Percentiles rank a stretch among this genome's conserved stretches.
phyloP scores from a whole-genome alignment of 176 grass and related monocot genomes.

The maize (Zea mays) region DNA sequence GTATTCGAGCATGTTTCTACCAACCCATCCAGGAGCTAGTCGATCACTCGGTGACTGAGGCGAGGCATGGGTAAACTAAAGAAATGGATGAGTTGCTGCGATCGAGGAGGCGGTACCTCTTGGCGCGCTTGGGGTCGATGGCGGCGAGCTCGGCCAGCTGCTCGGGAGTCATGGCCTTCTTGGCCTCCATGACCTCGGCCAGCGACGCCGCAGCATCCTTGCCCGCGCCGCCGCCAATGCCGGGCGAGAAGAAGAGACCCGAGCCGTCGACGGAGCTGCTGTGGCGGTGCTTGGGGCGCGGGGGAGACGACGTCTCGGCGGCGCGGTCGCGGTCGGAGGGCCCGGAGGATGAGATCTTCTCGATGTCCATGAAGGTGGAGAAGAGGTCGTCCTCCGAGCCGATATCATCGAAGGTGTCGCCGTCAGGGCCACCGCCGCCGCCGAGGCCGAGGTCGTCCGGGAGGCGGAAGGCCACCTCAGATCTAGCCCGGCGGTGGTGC shows the following conservation, averaged over 20 bases:
- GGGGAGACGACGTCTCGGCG: slow-evolving; percentile 58
- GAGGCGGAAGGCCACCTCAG: slow-evolving; percentile 87
- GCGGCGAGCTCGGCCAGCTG: slow-evolving; percentile 85
- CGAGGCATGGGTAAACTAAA: not conserved
- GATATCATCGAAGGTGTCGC: slow-evolving; percentile 65
- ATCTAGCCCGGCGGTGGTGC: slow-evolving; percentile 97
- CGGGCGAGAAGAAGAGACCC: slow-evolving; percentile 55
- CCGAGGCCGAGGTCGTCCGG: slow-evolving; percentile 73
- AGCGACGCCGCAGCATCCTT: slow-evolving; percentile 53
- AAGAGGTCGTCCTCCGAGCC: slow-evolving; percentile 98
- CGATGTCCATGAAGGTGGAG: slow-evolving; percentile 98
- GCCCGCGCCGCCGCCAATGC: slow-evolving; percentile 17
- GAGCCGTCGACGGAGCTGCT: slow-evolving; percentile 92
- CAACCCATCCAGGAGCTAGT: not conserved
- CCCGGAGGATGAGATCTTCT: slow-evolving; percentile 75
- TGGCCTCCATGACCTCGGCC: slow-evolving; percentile 80
- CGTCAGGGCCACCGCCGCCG: slow-evolving; percentile 37
- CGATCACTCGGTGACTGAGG: not conserved
- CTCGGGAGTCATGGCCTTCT: slow-evolving; percentile 92
- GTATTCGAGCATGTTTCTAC: not conserved
- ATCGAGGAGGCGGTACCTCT: slow-evolving; percentile 53
- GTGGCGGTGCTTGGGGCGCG: slow-evolving; percentile 79
- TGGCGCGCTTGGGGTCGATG: slow-evolving; percentile 92
- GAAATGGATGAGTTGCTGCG: not conserved
- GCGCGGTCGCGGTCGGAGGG: slow-evolving; percentile 53